Evolutionary conservation across 1,139 yeast genomes (phyloP).

Genomic region (Pichiaceae sp.): DNA sequence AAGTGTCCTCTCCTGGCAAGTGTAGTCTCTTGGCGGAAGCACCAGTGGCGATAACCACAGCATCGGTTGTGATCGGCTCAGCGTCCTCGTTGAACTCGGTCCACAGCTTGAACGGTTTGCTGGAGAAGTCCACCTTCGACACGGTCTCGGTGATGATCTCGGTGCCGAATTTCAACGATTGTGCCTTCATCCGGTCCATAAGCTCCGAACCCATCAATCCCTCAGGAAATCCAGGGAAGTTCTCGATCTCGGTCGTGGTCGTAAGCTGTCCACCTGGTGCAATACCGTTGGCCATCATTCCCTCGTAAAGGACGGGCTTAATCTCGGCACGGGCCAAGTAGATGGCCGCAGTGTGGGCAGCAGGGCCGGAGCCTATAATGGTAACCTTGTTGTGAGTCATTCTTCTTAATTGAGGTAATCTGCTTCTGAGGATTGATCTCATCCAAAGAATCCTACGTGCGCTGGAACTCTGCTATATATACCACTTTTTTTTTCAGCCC

Average conservation of each 20-base stretch:
- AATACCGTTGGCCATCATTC: constrained; percentile 93
- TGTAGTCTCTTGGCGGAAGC: constrained; percentile 93
- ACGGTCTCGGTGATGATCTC: constrained; percentile 91
- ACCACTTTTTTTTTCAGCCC: too few relatives aligned
- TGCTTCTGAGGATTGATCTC: too few relatives aligned
- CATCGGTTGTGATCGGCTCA: constrained; percentile 87
- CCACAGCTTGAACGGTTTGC: constrained; percentile 93
- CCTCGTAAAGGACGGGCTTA: constrained; percentile 89
- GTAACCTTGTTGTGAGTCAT: constrained; percentile 87
- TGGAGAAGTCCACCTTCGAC: constrained; percentile 78
- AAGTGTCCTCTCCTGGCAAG: constrained; percentile 92
- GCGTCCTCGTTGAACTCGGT: constrained; percentile 85
- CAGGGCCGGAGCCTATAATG: constrained; percentile 96
- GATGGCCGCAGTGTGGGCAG: constrained; percentile 98
- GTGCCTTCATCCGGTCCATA: constrained; percentile 91
- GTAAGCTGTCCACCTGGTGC: constrained; percentile 99
- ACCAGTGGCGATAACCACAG: constrained; percentile 91
- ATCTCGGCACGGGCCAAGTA: constrained; percentile 94
- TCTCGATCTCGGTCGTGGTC: constrained; percentile 94
- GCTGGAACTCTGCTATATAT: too few relatives aligned
- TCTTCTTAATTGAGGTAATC: constrained; percentile 25
- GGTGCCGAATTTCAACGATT: constrained; percentile 82
- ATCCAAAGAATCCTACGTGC: too few relatives aligned
- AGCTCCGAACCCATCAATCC: constrained; percentile 84
- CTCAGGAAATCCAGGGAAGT: constrained; percentile 96